A percentile compares a stretch with the other conserved stretches of the same genome.
Conservation (phyloP, 331 rosid genomes). For the Spiraea crenata region DNA sequence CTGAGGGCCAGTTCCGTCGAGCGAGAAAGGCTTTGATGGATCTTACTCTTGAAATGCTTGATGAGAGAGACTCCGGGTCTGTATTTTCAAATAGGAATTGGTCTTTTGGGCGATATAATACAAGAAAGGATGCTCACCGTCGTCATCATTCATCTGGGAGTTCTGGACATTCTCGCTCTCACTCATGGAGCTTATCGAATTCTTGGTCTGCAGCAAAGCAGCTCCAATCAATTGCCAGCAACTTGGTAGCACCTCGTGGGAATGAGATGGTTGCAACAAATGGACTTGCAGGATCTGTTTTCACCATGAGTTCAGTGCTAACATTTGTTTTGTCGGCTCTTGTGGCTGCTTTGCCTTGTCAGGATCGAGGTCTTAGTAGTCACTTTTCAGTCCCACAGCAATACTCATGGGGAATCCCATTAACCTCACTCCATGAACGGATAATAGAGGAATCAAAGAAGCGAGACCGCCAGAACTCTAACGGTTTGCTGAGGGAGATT, state of each 20-base stretch:
- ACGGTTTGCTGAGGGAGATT: slow-evolving; percentile 85
- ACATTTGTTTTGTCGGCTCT: slow-evolving; percentile 71
- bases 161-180: slow-evolving; percentile 76
- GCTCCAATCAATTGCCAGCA: slow-evolving; percentile 74
- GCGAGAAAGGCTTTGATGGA: slow-evolving; percentile 89
- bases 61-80: slow-evolving; percentile 67
- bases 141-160: slow-evolving; percentile 26
- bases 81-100: slow-evolving; percentile 69
- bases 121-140: slow-evolving; percentile 47
- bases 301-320: slow-evolving; percentile 73
- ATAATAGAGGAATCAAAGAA: slow-evolving; percentile 78
- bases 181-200: slow-evolving; percentile 83
- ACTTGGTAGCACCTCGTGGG: slow-evolving; percentile 74
- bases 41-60: slow-evolving; percentile 77
- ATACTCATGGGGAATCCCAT: slow-evolving; percentile 60
- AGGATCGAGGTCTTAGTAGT: slow-evolving; percentile 68
- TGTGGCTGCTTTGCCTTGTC: slow-evolving; percentile 95
- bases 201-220: slow-evolving; percentile 96
- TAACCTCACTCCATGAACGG: slow-evolving; percentile 57
- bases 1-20: slow-evolving; percentile 81
- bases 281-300: slow-evolving; percentile 62
- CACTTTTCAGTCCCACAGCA: slow-evolving; percentile 71
- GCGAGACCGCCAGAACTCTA: slow-evolving; percentile 67
- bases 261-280: slow-evolving; percentile 58
- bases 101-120: slow-evolving; percentile 77